These are phyloP conservation scores for Neofusicoccum cordaticola DNA, from an alignment of 2,329 filamentous ascomycete species.

Conservation along the genomic window DNA sequence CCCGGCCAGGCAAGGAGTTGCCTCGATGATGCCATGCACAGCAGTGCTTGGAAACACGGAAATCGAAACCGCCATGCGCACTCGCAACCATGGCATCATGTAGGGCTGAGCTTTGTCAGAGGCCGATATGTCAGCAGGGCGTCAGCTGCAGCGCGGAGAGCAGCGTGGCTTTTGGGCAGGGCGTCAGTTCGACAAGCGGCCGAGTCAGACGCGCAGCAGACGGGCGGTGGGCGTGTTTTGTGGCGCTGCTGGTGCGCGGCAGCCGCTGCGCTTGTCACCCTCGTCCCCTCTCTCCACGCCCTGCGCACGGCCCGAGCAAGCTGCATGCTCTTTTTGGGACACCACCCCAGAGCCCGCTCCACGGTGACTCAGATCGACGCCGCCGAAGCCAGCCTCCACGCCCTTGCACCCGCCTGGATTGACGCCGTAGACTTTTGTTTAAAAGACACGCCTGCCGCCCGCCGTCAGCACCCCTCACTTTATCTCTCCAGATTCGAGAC, in stretches of 20 bases:
- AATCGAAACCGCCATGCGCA: neutral
- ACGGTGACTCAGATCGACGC: conserved; percentile 16
- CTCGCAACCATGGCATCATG: neutral
- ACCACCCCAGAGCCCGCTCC: neutral
- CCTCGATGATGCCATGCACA: neutral
- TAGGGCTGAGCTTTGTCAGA: conserved; percentile 3
- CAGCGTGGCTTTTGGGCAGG: neutral
- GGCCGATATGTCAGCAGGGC: neutral
- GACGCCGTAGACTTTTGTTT: neutral
- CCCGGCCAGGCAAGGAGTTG: neutral
- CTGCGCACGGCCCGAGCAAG: conserved; percentile 2
- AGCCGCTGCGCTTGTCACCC: neutral
- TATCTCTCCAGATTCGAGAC: neutral
- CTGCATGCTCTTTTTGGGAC: neutral
- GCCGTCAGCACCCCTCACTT: neutral
- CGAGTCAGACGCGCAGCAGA: neutral
- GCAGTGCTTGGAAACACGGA: neutral
- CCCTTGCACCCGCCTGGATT: neutral
- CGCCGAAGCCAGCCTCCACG: neutral
- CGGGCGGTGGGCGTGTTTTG: neutral
- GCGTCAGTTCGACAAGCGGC: neutral
- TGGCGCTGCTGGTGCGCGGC: neutral
- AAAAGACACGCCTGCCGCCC: neutral
- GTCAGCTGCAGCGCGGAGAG: neutral
- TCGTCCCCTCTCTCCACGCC: neutral